Evolutionary conservation across 805 yeast species (phyloP), one percentile per base, ranked within the genome.

Genomic region (Candida piceae): DNA sequence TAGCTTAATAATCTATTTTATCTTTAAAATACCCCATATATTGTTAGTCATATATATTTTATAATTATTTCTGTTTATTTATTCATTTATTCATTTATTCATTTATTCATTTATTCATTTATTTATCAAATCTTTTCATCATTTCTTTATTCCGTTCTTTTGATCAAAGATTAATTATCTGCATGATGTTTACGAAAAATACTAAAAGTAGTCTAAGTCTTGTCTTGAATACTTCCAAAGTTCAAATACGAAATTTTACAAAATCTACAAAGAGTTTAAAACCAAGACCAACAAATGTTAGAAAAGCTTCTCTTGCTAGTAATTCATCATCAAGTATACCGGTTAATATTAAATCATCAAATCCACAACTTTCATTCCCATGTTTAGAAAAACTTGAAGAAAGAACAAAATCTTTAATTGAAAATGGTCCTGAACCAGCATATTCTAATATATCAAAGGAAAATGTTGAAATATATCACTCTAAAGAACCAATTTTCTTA

Each of bases 341-440:
- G n/a, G 34, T 26, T 13, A 26, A 25, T 17, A n/a, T 31, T 30
- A 38, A 43, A 29, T 48, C 70, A n/a, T 67, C 81, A 4, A 79
- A 78, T 45, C 84, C 85, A 2, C 85, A 74, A 41, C 63, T 83
- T 69, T 59, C 80, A 2, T 88, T 88, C 57, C 96, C 96, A 5
- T 88, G 96, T 58, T 66, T 88, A 24, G 97, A 88, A 59, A 78
- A 72, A 48, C 64, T 81, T 17, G 95, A 87, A 47, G 65, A 68
- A 38, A 72, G 77, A 45, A 66, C 55, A 6, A 55, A 57, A 36
- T 43, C 54, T 1, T 60, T 76, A 4, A 58, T 75, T 33, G 82
- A 79, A 35, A 69, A 76, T 31, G 88, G 93, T 1, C 95, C 95
- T 2, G 96, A 88, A 52, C 97, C 97, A 0, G 73, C 82, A 1